Conservation (phyloP, 2,329 filamentous ascomycete species). For the Aureobasidium sp. region DNA sequence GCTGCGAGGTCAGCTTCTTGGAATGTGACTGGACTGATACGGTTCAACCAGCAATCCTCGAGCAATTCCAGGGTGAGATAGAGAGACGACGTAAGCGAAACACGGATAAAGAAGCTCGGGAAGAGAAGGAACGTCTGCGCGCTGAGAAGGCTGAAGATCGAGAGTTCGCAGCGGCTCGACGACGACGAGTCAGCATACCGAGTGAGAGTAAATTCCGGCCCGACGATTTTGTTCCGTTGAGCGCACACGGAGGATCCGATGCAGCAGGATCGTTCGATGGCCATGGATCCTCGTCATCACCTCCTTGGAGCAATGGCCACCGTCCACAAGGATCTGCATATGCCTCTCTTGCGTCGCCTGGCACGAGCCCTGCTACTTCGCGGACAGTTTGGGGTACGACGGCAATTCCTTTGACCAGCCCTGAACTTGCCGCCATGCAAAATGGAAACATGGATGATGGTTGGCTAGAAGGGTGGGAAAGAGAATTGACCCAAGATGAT, state of each 20-base stretch:
- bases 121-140: constrained; percentile 76
- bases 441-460: constrained; percentile 60
- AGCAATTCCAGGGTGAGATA: constrained; percentile 68
- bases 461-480: constrained; percentile 80
- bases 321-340: constrained; percentile 56
- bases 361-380: constrained; percentile 68
- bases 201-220: constrained; percentile 44
- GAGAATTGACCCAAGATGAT: constrained; percentile 64
- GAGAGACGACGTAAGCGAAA: constrained; percentile 69
- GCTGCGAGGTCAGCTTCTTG: constrained; percentile 84
- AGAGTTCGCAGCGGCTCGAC: constrained; percentile 60
- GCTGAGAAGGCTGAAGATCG: constrained; percentile 74
- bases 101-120: constrained; percentile 72
- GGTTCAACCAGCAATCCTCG: constrained; percentile 67
- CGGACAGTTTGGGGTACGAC: constrained; percentile 92
- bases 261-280: constrained; percentile 25
- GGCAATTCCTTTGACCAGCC: constrained; percentile 53
- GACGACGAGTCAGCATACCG: constrained; percentile 49
- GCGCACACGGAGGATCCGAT: constrained; percentile 24
- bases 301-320: constrained; percentile 49
- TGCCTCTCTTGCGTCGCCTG: constrained; percentile 64
- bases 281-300: constrained; percentile 37
- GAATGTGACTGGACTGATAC: constrained; percentile 96
- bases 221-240: constrained; percentile 39
- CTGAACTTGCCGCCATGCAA: constrained; percentile 43